Conservation (phyloP, 1,284 basidiomycete genomes). For the Pascua sp. region DNA sequence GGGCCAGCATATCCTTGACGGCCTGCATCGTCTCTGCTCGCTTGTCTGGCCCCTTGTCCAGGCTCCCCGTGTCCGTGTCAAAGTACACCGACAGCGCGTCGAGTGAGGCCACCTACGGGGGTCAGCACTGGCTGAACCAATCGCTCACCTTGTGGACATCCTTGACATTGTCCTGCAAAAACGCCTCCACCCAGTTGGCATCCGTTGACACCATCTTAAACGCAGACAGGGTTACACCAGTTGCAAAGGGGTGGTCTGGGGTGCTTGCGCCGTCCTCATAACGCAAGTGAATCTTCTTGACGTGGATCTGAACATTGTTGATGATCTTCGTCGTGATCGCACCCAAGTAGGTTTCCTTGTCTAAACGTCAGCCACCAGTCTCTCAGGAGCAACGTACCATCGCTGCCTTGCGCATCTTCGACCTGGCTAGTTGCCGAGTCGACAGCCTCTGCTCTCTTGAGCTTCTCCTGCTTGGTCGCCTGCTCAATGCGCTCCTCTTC, state of each 20-base stretch:
- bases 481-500: conserved; percentile 82
- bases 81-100: conserved; percentile 91
- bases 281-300: conserved; percentile 91
- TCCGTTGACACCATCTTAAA: conserved; percentile 95
- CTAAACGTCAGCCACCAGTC: conserved; percentile 33
- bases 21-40: conserved; percentile 66
- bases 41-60: conserved; percentile 60
- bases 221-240: conserved; percentile 84
- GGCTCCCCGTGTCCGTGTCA: conserved; percentile 83
- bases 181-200: conserved; percentile 85
- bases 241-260: conserved; percentile 94
- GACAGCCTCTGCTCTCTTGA: conserved; percentile 84
- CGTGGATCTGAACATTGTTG: conserved; percentile 93
- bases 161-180: conserved; percentile 84
- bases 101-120: conserved; percentile 70
- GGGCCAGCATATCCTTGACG: conserved; percentile 72
- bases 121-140: conserved; percentile 26
- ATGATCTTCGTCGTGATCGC: conserved; percentile 88
- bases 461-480: conserved; percentile 80
- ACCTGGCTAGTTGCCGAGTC: conserved; percentile 56
- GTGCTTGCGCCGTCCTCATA: conserved; percentile 95
- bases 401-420: conserved; percentile 50
- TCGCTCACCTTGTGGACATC: conserved; percentile 76
- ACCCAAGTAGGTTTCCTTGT: conserved; percentile 69
- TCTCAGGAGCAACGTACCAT: conserved; percentile 19